phyloP scores from a whole-genome alignment of 2,329 filamentous ascomycete genomes.

The Teratosphaeria viscida region DNA sequence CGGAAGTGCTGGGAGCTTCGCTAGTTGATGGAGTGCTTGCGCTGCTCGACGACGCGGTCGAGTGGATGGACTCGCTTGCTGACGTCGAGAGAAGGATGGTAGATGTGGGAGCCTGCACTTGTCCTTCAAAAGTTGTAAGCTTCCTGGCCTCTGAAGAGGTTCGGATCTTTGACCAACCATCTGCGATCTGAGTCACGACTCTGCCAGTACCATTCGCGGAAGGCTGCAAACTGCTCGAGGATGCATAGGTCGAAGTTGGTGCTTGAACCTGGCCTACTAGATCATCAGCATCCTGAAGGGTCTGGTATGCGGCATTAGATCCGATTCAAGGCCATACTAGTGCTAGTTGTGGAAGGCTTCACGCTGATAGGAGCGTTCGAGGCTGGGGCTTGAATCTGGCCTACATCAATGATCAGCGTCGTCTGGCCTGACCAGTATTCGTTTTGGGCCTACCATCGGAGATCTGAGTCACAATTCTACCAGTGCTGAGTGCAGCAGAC shows the following conservation, averaged over 20 bases:
- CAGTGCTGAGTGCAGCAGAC: not conserved
- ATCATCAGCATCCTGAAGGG: not conserved
- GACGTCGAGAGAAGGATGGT: not conserved
- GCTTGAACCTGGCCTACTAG: no score
- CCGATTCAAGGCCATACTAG: no score
- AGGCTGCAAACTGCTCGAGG: not conserved
- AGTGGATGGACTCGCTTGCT: not conserved
- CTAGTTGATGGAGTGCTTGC: not conserved
- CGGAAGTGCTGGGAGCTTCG: not conserved
- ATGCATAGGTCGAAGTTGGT: not conserved
- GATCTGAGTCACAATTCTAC: no score
- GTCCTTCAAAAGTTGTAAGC: not conserved
- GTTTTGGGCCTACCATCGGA: no score
- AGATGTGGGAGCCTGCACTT: not conserved
- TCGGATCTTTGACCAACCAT: not conserved
- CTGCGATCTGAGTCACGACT: not conserved
- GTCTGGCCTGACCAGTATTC: no score
- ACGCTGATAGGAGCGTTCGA: not conserved
- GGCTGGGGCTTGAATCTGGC: not conserved
- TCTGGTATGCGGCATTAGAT: not conserved
- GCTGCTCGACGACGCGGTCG: not conserved
- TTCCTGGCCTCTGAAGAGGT: not conserved
- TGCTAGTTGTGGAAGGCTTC: not conserved
- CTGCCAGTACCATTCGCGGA: not conserved
- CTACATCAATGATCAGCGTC: not conserved